Evolutionary conservation across 768 basidiomycete genomes (phyloP).

Genomic region (Boletus bicolor): DNA sequence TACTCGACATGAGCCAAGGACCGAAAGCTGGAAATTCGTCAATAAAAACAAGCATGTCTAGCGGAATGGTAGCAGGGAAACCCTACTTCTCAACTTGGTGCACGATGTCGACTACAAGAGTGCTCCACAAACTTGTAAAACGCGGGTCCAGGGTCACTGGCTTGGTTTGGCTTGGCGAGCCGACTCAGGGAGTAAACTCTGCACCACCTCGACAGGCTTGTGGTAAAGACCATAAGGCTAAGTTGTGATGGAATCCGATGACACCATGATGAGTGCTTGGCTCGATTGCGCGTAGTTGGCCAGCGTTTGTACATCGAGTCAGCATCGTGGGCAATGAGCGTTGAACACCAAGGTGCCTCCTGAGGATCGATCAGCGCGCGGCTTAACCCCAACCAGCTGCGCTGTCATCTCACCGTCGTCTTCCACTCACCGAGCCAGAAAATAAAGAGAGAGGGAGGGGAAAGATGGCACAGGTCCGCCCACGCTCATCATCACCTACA

Average conservation of each 20-base stretch:
- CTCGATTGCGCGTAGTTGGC: no score
- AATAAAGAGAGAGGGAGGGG: neutral
- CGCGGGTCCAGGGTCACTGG: no score
- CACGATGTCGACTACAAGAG: neutral
- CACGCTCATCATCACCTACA: conserved; percentile 44
- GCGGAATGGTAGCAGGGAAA: neutral
- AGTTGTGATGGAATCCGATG: neutral
- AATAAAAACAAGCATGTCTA: neutral
- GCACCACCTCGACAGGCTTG: neutral
- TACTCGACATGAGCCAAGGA: neutral
- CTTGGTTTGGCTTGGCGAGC: neutral
- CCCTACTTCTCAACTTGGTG: neutral
- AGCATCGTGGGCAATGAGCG: neutral
- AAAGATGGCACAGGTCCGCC: conserved; percentile 45
- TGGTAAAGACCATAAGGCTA: neutral
- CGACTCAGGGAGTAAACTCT: neutral
- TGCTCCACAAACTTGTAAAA: no score
- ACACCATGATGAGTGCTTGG: neutral
- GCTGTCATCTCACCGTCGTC: neutral
- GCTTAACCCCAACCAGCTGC: neutral
- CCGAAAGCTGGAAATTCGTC: neutral
- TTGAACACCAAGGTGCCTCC: neutral
- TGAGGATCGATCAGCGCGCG: neutral
- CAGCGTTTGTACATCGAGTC: neutral
- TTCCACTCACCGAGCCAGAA: neutral